These are phyloP conservation scores for Ballota nigra DNA, from an alignment of 257 asterid species.

Conservation along the genomic window DNA sequence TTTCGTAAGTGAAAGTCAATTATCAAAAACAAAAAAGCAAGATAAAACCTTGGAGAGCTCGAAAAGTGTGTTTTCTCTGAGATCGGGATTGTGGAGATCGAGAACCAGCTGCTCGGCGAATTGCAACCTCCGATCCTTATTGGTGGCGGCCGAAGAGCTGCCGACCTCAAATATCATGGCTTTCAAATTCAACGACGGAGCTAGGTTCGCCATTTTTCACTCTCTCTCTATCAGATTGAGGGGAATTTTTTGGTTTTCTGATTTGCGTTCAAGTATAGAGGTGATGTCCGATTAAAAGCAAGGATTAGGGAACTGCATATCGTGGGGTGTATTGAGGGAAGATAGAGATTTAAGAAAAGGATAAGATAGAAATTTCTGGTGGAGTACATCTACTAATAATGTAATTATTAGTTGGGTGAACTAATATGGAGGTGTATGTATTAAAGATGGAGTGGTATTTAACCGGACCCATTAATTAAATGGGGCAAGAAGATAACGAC, in stretches of 20 bases:
- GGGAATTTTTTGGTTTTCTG: not conserved
- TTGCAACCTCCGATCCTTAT: slow-evolving; percentile 68
- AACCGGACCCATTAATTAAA: too few relatives aligned
- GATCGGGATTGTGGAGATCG: slow-evolving; percentile 86
- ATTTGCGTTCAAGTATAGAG: not conserved
- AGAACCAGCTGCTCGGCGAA: slow-evolving; percentile 87
- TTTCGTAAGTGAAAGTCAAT: not conserved
- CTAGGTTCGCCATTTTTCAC: slow-evolving; percentile 34
- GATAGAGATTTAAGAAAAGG: too few relatives aligned
- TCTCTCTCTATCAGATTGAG: not conserved
- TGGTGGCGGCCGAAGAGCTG: slow-evolving; percentile 31
- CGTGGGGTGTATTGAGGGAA: too few relatives aligned
- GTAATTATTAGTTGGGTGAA: too few relatives aligned
- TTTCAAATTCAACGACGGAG: slow-evolving; percentile 36
- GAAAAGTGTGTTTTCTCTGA: slow-evolving; percentile 85
- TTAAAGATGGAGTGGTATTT: too few relatives aligned
- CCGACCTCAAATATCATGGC: slow-evolving; percentile 43
- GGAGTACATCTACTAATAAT: too few relatives aligned
- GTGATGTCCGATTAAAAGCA: too few relatives aligned
- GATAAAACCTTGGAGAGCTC: slow-evolving; percentile 79
- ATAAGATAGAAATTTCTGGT: too few relatives aligned
- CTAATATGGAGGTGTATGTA: too few relatives aligned
- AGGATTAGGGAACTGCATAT: too few relatives aligned
- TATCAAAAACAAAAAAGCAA: not conserved
- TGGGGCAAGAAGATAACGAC: too few relatives aligned